Percentiles rank a stretch among this genome's conserved stretches.
phyloP scores from a whole-genome alignment of 2,329 filamentous ascomycete genomes.

The Ophiosphaerella narmari region DNA sequence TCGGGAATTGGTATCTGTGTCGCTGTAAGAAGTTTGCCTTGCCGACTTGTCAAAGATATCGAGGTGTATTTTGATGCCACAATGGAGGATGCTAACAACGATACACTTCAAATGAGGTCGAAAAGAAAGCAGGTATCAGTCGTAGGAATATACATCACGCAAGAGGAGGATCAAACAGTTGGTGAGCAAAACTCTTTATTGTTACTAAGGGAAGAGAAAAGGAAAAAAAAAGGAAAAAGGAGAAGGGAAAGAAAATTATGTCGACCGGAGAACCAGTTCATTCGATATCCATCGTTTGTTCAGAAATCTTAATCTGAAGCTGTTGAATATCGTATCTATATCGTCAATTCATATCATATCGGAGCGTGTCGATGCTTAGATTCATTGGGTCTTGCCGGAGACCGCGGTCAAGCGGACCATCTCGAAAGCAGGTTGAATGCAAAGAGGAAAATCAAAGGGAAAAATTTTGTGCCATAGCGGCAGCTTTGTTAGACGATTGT shows the following conservation, averaged over 20 bases:
- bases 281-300: constrained; percentile 18
- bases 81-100: no score
- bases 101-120: no score
- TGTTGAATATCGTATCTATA: constrained; percentile 14
- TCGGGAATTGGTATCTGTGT: no score
- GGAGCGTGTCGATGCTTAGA: constrained; percentile 12
- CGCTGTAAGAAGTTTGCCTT: no score
- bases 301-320: constrained; percentile 18
- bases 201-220: constrained; percentile 7
- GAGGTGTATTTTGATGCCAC: no score
- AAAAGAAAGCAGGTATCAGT: neutral
- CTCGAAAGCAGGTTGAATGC: constrained; percentile 14
- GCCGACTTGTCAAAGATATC: no score
- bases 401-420: constrained; percentile 15
- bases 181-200: constrained; percentile 22
- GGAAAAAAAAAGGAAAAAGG: no score
- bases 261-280: constrained; percentile 8
- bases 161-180: constrained; percentile 5
- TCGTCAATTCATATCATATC: constrained; percentile 3
- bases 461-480: neutral
- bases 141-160: constrained; percentile 6
- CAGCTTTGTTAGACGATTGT: neutral
- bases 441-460: constrained; percentile 8
- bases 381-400: constrained; percentile 13
- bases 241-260: constrained; percentile 6